Conservation (phyloP, 1,284 basidiomycete genomes). For the Macrocystidia cucumis region DNA sequence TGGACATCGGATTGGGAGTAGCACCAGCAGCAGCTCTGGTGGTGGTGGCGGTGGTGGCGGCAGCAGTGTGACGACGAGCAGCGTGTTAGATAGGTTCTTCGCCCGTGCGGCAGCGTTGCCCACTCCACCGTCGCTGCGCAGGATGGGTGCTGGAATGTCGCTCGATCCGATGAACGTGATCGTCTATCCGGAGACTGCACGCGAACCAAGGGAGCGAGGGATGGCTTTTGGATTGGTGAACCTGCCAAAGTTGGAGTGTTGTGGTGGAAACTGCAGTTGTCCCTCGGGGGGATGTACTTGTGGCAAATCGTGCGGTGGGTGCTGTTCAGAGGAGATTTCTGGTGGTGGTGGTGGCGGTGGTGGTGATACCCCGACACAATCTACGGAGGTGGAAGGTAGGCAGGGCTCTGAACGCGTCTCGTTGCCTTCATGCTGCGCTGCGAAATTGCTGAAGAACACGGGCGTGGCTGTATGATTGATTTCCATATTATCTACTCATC, state of each 20-base stretch:
- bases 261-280: constrained; percentile 52
- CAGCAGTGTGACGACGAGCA: too few species aligned
- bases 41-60: too few species aligned
- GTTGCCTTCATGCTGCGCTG: too few species aligned
- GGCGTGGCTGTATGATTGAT: too few species aligned
- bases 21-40: constrained; percentile 9
- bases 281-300: constrained; percentile 43
- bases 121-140: constrained; percentile 37
- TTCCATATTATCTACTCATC: too few species aligned
- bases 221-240: constrained; percentile 40
- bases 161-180: constrained; percentile 44
- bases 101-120: constrained; percentile 56
- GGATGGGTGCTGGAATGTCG: constrained; percentile 22
- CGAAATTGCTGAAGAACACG: too few species aligned
- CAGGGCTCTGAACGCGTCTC: too few species aligned
- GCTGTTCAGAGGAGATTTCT: constrained; percentile 33
- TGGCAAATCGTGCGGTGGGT: constrained; percentile 42
- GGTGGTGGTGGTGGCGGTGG: too few species aligned
- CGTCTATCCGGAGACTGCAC: constrained; percentile 33
- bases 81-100: constrained; percentile 54
- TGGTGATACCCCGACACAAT: too few species aligned
- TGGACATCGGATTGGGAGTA: constrained; percentile 11
- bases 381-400: too few species aligned
- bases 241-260: constrained; percentile 62
- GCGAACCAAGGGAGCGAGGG: constrained; percentile 25